Base-by-base conservation (phyloP, 176 grass and related monocot species). In the Saccharum officinarum region DNA sequence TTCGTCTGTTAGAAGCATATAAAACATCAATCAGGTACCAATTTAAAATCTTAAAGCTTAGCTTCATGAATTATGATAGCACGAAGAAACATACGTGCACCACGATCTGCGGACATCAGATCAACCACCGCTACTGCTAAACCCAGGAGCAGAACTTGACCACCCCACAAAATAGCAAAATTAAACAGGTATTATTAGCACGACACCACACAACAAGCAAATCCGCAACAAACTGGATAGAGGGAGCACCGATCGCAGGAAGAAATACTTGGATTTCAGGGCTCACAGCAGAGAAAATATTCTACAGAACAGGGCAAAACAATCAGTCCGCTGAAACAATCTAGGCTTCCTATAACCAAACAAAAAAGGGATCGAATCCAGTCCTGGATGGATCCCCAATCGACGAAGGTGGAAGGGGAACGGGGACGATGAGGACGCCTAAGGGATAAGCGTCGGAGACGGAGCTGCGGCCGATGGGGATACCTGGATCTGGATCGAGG, bases 401-500 rank as follows among this genome's bases (percentile, higher is more conserved):
- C 79, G 42, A 23, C 79, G 30, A 14, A 31, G 30, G 64, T 15
- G 10, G 9, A 8, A 17, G 36, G 26, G 28, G 41, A 17, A 20
- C 64, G 17, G 7, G 28, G 31, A 50, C 45, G 18, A 15, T 0
- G 62, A 23, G 25, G 28, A 9, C 20, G 63, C 6, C 30, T 69
- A 52, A 31, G 30, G 45, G 31, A 50, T 46, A 25, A 69, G 28
- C 20, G 20, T 38, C 64, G 79, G 64, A 23, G 45, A 7, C 64
- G 64, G 10, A 15, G 79, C 17, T n/a, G 30, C 79, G 79, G 79
- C 31, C 45, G 65, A 9, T 17, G 17, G 42, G 17, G 44, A 4
- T 68, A 69, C 79, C 79, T 81, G 79, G 79, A 81, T 81, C 79
- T 81, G 79, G 79, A 81, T 81, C 79, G 79, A 33, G 20, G 79